phyloP scores from a whole-genome alignment of 2,329 filamentous ascomycete genomes.

The Penicillium carneum region DNA sequence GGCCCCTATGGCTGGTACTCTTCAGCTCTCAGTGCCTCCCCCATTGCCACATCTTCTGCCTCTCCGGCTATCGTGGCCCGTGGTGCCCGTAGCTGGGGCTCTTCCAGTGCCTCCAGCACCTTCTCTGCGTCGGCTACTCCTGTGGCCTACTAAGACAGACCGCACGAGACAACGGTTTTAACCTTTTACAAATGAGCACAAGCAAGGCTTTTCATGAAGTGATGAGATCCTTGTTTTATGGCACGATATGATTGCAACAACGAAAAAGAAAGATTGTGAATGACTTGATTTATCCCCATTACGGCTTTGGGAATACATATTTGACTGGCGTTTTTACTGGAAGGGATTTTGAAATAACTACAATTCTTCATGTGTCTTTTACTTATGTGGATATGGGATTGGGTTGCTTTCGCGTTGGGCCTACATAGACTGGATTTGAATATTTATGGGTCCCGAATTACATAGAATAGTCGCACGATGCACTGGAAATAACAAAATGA shows the following conservation, averaged over 20 bases:
- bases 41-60: constrained; percentile 5
- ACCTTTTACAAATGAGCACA: background rate
- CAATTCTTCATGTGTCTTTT: constrained; percentile 22
- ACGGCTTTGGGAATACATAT: constrained; percentile 10
- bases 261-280: constrained; percentile 5
- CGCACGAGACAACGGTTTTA: background rate
- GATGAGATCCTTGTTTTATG: constrained; percentile 15
- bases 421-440: constrained; percentile 30
- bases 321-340: constrained; percentile 18
- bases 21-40: background rate
- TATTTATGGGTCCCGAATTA: constrained; percentile 16
- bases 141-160: constrained; percentile 26
- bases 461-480: constrained; percentile 21
- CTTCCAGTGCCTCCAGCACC: constrained; percentile 24
- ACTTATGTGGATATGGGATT: constrained; percentile 22
- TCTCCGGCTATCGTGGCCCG: constrained; percentile 21
- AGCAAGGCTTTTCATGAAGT: constrained; percentile 16
- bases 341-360: constrained; percentile 8
- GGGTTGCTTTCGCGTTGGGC: constrained; percentile 13
- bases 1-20: constrained; percentile 18
- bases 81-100: constrained; percentile 5
- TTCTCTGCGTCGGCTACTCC: constrained; percentile 20
- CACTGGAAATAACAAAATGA: constrained; percentile 16
- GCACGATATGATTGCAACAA: constrained; percentile 23
- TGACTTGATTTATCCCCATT: constrained; percentile 13